Percentiles rank a stretch among this genome's conserved stretches.
Conservation (phyloP, 140 eudicot genomes). For the Senecio squalidus region DNA sequence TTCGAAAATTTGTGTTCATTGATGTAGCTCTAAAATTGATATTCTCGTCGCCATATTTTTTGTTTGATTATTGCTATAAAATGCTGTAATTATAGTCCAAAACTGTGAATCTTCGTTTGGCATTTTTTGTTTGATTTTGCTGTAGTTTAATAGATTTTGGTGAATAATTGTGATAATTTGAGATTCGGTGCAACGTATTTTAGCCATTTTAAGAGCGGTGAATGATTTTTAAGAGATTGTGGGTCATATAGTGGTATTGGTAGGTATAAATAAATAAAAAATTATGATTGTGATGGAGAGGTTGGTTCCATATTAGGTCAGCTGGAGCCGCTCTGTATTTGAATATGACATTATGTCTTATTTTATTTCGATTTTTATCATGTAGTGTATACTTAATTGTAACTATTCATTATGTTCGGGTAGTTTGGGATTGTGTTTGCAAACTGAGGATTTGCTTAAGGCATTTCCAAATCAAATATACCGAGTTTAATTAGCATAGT, state of each 20-base stretch:
- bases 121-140: background rate
- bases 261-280: background rate
- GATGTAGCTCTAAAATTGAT: too few relatives aligned
- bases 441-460: too few relatives aligned
- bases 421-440: too few relatives aligned
- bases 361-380: background rate
- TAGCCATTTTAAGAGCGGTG: background rate
- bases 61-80: too few relatives aligned
- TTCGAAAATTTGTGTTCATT: too few relatives aligned
- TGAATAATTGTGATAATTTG: slow-evolving; percentile 2
- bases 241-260: slow-evolving; percentile 16
- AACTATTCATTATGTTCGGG: background rate
- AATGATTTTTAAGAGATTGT: slow-evolving; percentile 8
- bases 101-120: too few relatives aligned
- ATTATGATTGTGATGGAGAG: slow-evolving; percentile 21
- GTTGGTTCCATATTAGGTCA: slow-evolving; percentile 23
- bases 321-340: slow-evolving; percentile 29
- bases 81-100: too few relatives aligned
- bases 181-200: too few relatives aligned
- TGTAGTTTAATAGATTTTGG: background rate
- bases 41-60: too few relatives aligned
- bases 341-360: slow-evolving; percentile 22
- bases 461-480: too few relatives aligned
- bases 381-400: background rate
- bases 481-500: too few relatives aligned